Evolutionary conservation across 257 asterid genomes (phyloP).

Genomic region (Nicotiana tabacum): DNA sequence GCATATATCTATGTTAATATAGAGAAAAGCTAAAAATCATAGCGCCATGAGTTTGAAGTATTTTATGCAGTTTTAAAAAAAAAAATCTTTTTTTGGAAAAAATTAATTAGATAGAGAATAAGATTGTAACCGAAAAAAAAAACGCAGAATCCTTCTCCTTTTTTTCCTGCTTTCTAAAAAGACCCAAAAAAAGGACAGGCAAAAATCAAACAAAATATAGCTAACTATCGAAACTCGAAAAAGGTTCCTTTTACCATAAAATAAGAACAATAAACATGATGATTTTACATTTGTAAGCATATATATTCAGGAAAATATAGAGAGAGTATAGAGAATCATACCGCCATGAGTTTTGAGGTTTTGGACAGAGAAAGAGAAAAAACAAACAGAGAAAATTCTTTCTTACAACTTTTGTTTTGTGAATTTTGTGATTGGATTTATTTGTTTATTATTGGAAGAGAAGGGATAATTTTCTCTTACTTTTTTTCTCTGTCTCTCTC

Average conservation of each 20-base stretch:
- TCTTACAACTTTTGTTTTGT: neutral
- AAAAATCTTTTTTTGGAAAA: neutral
- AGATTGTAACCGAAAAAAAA: neutral
- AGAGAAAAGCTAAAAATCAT: neutral
- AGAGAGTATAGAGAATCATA: neutral
- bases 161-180: neutral
- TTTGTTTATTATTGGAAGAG: neutral
- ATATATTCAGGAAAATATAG: neutral
- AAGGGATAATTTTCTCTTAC: too few relatives aligned
- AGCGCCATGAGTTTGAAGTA: neutral
- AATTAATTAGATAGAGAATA: neutral
- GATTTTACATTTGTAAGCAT: neutral
- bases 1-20: neutral
- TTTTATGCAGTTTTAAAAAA: neutral
- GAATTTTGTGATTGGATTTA: neutral
- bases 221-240: neutral
- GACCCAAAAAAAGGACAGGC: neutral
- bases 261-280: neutral
- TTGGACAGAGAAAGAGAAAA: neutral
- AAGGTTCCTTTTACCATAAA: neutral
- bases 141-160: neutral
- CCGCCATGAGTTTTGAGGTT: conserved; percentile 1
- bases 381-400: neutral
- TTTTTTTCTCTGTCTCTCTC: neutral
- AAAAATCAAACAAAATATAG: neutral